These are phyloP conservation scores for Erodium trifolium DNA, from an alignment of 441 rosid species.

Conservation along the genomic window DNA sequence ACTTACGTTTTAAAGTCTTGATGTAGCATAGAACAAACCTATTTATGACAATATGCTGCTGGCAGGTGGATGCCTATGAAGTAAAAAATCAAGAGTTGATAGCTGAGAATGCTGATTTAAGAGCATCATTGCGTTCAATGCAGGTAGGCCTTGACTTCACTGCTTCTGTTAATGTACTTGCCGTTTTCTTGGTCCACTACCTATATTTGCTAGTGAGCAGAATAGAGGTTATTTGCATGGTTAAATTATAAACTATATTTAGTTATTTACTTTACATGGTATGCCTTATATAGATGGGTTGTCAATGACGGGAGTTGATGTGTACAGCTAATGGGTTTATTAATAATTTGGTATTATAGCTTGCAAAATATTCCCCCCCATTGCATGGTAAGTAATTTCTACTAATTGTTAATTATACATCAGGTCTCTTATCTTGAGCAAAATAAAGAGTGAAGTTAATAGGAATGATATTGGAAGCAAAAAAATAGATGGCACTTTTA, in stretches of 20 bases:
- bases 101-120: slow-evolving; percentile 81
- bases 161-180: slow-evolving; percentile 9
- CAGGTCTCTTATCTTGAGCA: background rate
- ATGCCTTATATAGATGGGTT: background rate
- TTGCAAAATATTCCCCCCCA: background rate
- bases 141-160: slow-evolving; percentile 40
- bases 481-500: background rate
- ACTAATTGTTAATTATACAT: background rate
- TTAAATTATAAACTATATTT: background rate
- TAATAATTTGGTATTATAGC: background rate
- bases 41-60: slow-evolving; percentile 16
- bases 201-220: background rate
- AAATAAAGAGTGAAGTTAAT: background rate
- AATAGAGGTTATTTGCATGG: background rate
- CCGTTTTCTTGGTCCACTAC: background rate
- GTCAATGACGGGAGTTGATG: background rate
- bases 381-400: background rate
- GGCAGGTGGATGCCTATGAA: slow-evolving; percentile 96
- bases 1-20: background rate
- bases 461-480: background rate
- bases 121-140: slow-evolving; percentile 90
- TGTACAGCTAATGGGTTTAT: background rate
- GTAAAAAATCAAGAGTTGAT: slow-evolving; percentile 87
- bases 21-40: slow-evolving; percentile 1
- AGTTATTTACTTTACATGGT: background rate